phyloP scores from a whole-genome alignment of 2,329 filamentous ascomycete species.

The Fusarium chuoi region DNA sequence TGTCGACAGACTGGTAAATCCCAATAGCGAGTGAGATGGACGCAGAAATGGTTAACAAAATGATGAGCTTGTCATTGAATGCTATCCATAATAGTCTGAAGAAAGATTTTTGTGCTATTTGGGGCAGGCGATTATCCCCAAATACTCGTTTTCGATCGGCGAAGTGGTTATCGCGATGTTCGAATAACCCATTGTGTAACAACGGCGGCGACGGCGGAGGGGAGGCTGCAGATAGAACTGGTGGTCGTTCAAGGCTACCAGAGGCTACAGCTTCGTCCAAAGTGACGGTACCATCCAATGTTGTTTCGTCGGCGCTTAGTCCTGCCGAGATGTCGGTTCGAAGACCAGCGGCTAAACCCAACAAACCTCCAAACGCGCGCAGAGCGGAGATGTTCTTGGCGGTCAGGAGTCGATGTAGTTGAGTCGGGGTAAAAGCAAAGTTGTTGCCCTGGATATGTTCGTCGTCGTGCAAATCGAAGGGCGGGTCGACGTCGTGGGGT shows the following conservation, averaged over 20 bases:
- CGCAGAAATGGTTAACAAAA: constrained; percentile 76
- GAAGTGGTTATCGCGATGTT: constrained; percentile 42
- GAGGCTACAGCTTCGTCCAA: constrained; percentile 62
- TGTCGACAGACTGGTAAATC: constrained; percentile 76
- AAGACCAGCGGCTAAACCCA: constrained; percentile 62
- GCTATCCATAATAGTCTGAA: constrained; percentile 77
- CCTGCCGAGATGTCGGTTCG: constrained; percentile 60
- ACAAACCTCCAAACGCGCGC: constrained; percentile 62
- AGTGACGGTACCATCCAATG: constrained; percentile 55
- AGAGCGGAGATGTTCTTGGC: constrained; percentile 60
- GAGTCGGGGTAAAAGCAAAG: constrained; percentile 65
- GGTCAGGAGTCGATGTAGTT: constrained; percentile 64
- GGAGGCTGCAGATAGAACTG: constrained; percentile 35
- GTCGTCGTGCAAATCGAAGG: constrained; percentile 44
- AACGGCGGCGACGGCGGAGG: constrained; percentile 36
- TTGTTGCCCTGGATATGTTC: constrained; percentile 51
- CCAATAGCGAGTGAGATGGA: constrained; percentile 79
- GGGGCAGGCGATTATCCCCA: constrained; percentile 66
- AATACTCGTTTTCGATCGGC: constrained; percentile 76
- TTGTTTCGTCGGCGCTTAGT: constrained; percentile 61
- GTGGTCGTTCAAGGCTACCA: constrained; percentile 46
- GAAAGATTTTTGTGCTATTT: constrained; percentile 75
- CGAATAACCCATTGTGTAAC: constrained; percentile 45
- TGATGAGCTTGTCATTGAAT: constrained; percentile 83
- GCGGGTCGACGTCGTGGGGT: background rate